phyloP scores from a whole-genome alignment of 1,284 basidiomycete species.

The Flammula alnicola region DNA sequence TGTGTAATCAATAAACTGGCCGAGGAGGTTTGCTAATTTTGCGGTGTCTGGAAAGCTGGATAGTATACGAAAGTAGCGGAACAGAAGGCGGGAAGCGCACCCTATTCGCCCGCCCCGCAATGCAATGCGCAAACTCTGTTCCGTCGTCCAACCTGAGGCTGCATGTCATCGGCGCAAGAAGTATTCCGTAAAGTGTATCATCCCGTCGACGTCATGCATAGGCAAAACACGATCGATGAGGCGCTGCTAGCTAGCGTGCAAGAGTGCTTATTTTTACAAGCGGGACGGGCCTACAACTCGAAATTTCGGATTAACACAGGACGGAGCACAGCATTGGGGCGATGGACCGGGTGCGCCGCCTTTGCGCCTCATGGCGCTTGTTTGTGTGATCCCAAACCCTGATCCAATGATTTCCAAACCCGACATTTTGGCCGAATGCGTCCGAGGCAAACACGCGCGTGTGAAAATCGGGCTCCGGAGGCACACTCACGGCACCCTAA shows the following conservation, averaged over 20 bases:
- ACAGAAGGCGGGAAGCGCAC: not conserved
- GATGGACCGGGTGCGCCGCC: conserved; percentile 9
- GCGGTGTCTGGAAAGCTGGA: not conserved
- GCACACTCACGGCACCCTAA: too few relatives aligned
- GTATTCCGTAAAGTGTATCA: not conserved
- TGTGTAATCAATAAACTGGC: not conserved
- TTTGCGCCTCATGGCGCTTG: conserved; percentile 15
- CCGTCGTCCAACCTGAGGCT: not conserved
- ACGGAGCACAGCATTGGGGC: conserved; percentile 10
- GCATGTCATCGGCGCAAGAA: not conserved
- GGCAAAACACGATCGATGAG: conserved; percentile 8
- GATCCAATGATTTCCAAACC: too few relatives aligned
- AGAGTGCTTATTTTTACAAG: too few relatives aligned
- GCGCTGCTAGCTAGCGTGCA: conserved; percentile 11
- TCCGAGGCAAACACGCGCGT: not conserved
- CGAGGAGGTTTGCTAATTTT: not conserved
- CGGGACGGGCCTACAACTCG: too few relatives aligned
- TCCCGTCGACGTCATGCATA: conserved; percentile 5
- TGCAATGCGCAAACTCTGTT: conserved; percentile 1
- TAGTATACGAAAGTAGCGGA: not conserved
- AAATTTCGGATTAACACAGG: too few relatives aligned
- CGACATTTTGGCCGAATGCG: not conserved
- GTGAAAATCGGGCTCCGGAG: not conserved
- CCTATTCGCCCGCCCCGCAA: not conserved
- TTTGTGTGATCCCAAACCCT: conserved; percentile 4